Base-by-base conservation (phyloP, 352 stramenopile species). In the Blastocystis sp. region DNA sequence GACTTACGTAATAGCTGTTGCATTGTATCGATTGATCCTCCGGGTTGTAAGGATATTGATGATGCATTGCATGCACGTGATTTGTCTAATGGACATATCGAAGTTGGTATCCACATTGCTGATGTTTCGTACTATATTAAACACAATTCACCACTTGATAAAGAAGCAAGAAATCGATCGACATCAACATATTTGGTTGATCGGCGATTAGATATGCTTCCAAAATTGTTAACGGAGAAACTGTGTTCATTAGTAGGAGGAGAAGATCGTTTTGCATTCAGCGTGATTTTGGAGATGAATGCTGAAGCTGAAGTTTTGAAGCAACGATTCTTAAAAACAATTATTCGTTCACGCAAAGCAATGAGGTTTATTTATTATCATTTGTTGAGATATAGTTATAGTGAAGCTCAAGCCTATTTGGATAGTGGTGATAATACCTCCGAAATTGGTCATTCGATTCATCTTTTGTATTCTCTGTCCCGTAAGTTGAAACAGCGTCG, bases 181-280 rank as follows among this genome's bases (percentile, higher is more conserved):
- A 99, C 96, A 19, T 98, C 96, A 30, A 98, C 96, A 0, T 99
- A 99, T 91, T 93, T 99, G 13, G 97, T 99, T n/a, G 96, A 99
- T 68, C 95, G 96, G 53, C 94, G 97, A 90, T 92, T 99, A 33
- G 97, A 99, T 91, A 99, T 99, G 97, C 91, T 99, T 24, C 97
- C 97, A 1, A 93, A 93, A 37, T 92, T 98, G 57, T 91, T 99
- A 57, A 99, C 97, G 9, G 98, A 96, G 44, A 97, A 98, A 90
- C 91, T 99, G 22, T 99, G 97, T 91, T 98, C 95, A 87, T 93
- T 99, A 68, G 93, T 93, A 35, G 91, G 91, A 6, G 93, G 93
- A 89, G 93, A 95, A 56, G 94, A 97, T 87, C 92, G 93, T 59
- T 95, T 94, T 90, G 93, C 93, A 30, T 95, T 96, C 90, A 93